Percentiles rank a stretch among this genome's conserved stretches.
Evolutionary conservation across 1,284 basidiomycete species (phyloP).

Genomic region (Athelia psychrophila): DNA sequence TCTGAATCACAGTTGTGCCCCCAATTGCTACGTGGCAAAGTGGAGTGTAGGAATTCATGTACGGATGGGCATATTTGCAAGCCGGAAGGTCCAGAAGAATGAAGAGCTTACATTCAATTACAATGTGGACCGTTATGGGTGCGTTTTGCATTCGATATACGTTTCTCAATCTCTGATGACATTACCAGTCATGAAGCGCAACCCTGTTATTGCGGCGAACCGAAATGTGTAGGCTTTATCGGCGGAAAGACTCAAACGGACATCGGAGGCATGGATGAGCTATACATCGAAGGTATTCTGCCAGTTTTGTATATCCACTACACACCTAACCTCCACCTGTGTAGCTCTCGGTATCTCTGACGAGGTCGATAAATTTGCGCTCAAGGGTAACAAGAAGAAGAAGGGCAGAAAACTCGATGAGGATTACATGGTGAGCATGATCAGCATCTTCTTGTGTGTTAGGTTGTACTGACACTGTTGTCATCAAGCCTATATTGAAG

Average conservation of each 20-base stretch:
- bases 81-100: slow-evolving; percentile 73
- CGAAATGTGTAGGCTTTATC: slow-evolving; percentile 94
- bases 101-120: slow-evolving; percentile 99
- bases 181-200: slow-evolving; percentile 86
- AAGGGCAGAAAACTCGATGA: slow-evolving; percentile 92
- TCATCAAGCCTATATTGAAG: slow-evolving; percentile 61
- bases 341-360: slow-evolving; percentile 94
- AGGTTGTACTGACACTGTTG: not conserved
- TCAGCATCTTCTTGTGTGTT: not conserved
- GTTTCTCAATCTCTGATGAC: slow-evolving; percentile 1
- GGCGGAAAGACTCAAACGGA: slow-evolving; percentile 99
- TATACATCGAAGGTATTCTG: slow-evolving; percentile 85
- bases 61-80: slow-evolving; percentile 98
- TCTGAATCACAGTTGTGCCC: slow-evolving; percentile 97
- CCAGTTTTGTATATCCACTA: not conserved
- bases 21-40: slow-evolving; percentile 99
- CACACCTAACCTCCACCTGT: slow-evolving; percentile 6
- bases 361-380: slow-evolving; percentile 76
- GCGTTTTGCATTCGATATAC: slow-evolving; percentile 26
- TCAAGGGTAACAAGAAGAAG: slow-evolving; percentile 90
- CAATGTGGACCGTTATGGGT: slow-evolving; percentile 99
- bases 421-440: slow-evolving; percentile 73
- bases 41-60: slow-evolving; percentile 94
- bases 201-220: slow-evolving; percentile 93
- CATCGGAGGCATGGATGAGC: slow-evolving; percentile 89